Base-by-base conservation (phyloP, 1,284 basidiomycete species). In the Cutaneotrichosporon sp. region DNA sequence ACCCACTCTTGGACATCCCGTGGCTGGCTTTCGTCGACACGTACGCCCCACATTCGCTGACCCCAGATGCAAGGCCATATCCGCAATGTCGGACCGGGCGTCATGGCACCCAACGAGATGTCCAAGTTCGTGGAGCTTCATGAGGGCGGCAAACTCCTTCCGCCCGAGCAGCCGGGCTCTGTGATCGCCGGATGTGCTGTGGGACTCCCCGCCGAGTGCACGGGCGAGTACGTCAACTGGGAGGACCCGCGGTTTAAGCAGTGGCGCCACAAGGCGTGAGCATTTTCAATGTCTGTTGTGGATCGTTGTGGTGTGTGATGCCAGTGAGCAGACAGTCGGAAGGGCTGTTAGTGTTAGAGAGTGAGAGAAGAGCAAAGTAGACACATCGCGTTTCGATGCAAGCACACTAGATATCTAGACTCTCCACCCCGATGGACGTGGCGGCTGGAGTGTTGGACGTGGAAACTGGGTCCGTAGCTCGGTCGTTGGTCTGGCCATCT, bases 191-290 rank as follows among this genome's bases (percentile, higher is more conserved):
- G 76, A 0, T 60, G 79, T 5, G 78, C 77, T 0, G 59, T 77
- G 2, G 78, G 73, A 1, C 66, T 61, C 2, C 59, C 59, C 2
- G 46, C 53, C 4, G 61, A 70, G 10, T 55, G 72, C 20, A 75
- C 68, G 8, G 80, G 80, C n/a, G 66, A 73, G 39, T 81, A 79
- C 48, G 56, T 79, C 42, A 72, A 74, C 48, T 81, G 79, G 78
- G 72, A 66, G 22, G 72, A 74, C 31, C 70, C 71, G 42, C 54
- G 68, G 5, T 59, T 72, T 20, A 31, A 45, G 12, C 29, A 43
- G 46, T 61, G 53, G 55, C 39, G 53, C 24, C 48, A 43, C 22
- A 9, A 48, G 46, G 41, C 19, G 25, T 49, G 33, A 17, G 41
- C 25, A n/a, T n/a, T n/a, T n/a, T n/a, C n/a, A n/a, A n/a, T n/a